Base-by-base conservation (phyloP, 2,329 filamentous ascomycete species). In the Massarina eburnea region DNA sequence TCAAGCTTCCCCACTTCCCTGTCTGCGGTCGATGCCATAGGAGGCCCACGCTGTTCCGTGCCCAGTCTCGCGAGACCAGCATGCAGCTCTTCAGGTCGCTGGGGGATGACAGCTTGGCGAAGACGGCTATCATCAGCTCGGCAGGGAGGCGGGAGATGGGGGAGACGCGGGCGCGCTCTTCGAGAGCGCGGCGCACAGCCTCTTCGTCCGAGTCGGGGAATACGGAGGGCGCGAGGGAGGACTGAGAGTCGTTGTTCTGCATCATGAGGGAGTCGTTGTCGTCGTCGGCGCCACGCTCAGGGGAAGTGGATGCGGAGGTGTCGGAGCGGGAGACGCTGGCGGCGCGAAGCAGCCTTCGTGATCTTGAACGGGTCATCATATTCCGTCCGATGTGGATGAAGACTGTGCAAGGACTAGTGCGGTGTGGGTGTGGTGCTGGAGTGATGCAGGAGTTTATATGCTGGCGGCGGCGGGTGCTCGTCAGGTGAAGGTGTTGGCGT, bases 11-110 rank as follows among this genome's bases (percentile, higher is more conserved):
- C 88, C 90, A 96, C 59, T 84, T 89, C 61, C 87, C 91, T 74
- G 94, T 97, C 21, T 89, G 85, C 1, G 94, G 94, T 30, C 94
- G 82, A 70, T 96, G 91, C 94, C 94, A 99, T 18, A 99, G 79
- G 55, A 96, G 80, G 53, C 94, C 92, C 57, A 97, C 94, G 41
- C 88, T 86, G 66, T 96, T 96, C 52, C 87, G 80, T 21, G 94
- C 88, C 94, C 94, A 99, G 52, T 86, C 83, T 71, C 91, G 91
- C 64, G 86, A 96, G n/a, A 96, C 91, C 54, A 94, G 78, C 88
- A 97, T 91, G 72, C 89, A 95, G 71, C 85, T 86, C 57, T 90
- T 81, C 58, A 96, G 80, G 64, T 99, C 92, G 35, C 78, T 75
- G 2, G 91, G 81, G 10, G 81, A 83, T 61, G 79, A 85, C 46